phyloP scores from a whole-genome alignment of 495 filamentous ascomycete genomes.

The Xylaria palmicola region DNA sequence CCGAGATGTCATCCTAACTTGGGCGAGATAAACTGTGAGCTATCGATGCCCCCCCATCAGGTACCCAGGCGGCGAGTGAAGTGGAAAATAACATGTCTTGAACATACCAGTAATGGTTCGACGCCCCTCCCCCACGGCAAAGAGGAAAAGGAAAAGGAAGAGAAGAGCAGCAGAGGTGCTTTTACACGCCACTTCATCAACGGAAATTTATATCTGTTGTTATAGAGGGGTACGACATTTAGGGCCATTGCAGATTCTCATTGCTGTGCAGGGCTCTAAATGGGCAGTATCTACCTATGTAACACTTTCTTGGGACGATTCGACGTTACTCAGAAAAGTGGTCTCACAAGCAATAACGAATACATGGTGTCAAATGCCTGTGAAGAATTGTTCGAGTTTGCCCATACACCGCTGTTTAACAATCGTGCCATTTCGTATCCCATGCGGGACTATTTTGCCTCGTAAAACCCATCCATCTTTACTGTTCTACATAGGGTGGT shows the following conservation, averaged over 20 bases:
- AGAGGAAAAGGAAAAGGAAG: too few species aligned
- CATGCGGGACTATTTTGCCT: conserved; percentile 5
- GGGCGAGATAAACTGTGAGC: too few species aligned
- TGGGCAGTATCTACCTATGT: conserved; percentile 7
- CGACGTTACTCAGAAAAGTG: conserved; percentile 8
- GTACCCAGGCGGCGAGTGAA: too few species aligned
- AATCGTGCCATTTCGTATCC: conserved; percentile 10
- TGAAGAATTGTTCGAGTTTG: neutral
- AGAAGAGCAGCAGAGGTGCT: too few species aligned
- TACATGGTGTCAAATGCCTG: neutral
- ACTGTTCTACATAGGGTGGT: conserved; percentile 16
- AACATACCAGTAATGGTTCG: too few species aligned
- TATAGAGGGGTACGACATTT: too few species aligned
- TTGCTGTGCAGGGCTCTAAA: neutral
- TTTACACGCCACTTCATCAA: too few species aligned
- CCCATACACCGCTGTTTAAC: conserved; percentile 3
- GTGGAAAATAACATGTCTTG: too few species aligned
- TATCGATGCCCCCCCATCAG: too few species aligned
- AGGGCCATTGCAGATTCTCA: conserved; percentile 4
- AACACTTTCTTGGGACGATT: conserved; percentile 13
- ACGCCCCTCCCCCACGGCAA: too few species aligned
- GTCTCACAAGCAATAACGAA: conserved; percentile 4
- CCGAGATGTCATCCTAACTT: too few species aligned
- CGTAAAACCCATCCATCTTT: conserved; percentile 10
- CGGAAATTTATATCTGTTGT: too few species aligned